Base-by-base conservation (phyloP, 2,329 filamentous ascomycete genomes). In the Fusarium citri region DNA sequence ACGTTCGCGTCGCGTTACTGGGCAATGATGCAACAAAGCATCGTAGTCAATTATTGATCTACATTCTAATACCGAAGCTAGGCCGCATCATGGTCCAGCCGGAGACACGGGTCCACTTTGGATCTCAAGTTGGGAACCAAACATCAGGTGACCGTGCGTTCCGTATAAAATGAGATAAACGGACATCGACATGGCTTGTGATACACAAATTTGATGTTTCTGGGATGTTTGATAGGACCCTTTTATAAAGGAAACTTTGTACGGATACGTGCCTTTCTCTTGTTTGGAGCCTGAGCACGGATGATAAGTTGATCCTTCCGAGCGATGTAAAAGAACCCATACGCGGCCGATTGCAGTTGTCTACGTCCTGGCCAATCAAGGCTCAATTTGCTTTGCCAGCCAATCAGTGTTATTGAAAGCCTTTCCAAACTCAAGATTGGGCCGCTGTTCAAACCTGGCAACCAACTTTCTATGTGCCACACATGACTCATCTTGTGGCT, bases 351-450 rank as follows among this genome's bases (percentile, higher is more conserved):
- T 74, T 48, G 53, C 15, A 57, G 47, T 55, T 28, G 50, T 55
- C 15, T 31, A n/a, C 26, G 20, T 28, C 11, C 14, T 16, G 8
- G 25, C 72, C 72, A 74, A 74, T 74, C 53, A 69, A 5, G 8
- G 6, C 20, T 20, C n/a, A 48, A 25, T 53, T 64, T 53, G 63
- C 59, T 63, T 61, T 64, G 51, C 28, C 56, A 50, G 40, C 72
- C 72, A 74, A 72, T 74, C 69, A 73, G 43, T 69, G 53, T 69
- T 53, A 66, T 51, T 69, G 20, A 53, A 69, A 50, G 41, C 28
- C 48, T 51, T 34, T 34, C 22, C 23, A 46, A 53, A 51, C 23
- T 40, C 14, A 59, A 56, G 55, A 49, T 51, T 9, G 64, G 68
- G 46, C 64, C 58, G 30, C 59, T 60, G 30, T 22, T 20, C 7